Conservation (phyloP, 148 eudicot genomes). For the Amaranthus hypochondriacus region DNA sequence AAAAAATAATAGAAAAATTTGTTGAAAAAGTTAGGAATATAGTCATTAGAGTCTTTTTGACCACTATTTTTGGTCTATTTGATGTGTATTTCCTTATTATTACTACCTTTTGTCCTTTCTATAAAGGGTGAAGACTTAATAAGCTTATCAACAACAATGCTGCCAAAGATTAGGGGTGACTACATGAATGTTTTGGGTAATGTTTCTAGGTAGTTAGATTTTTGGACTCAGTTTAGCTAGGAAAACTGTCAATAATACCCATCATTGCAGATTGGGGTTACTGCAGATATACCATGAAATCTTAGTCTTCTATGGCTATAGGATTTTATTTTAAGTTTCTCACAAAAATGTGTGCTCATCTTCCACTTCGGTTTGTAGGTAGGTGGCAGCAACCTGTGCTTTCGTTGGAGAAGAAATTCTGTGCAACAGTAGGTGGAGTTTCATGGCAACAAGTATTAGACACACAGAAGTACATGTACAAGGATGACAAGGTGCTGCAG, state of each 20-base stretch:
- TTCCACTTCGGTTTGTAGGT: constrained; percentile 25
- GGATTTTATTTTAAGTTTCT: background rate
- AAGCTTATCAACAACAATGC: background rate
- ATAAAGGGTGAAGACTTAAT: constrained; percentile 6
- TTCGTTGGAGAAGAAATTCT: constrained; percentile 62
- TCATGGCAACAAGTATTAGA: constrained; percentile 54
- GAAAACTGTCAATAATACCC: background rate
- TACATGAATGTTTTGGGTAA: too few relatives aligned
- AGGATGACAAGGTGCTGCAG: constrained; percentile 39
- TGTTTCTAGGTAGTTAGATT: too few relatives aligned
- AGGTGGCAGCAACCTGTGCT: constrained; percentile 39
- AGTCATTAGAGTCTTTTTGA: constrained; percentile 2
- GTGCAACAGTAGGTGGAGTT: constrained; percentile 44
- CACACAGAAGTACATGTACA: constrained; percentile 39
- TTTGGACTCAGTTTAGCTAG: background rate
- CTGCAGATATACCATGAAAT: background rate
- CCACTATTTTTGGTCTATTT: constrained; percentile 2
- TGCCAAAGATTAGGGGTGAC: too few relatives aligned
- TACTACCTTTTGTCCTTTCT: background rate
- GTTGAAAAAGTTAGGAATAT: background rate
- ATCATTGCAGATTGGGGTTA: too few relatives aligned
- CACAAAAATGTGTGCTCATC: background rate
- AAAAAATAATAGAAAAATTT: background rate
- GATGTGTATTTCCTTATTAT: background rate
- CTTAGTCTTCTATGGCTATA: background rate